Base-by-base conservation (phyloP, 768 basidiomycete genomes). In the Leccinum incarnatum region DNA sequence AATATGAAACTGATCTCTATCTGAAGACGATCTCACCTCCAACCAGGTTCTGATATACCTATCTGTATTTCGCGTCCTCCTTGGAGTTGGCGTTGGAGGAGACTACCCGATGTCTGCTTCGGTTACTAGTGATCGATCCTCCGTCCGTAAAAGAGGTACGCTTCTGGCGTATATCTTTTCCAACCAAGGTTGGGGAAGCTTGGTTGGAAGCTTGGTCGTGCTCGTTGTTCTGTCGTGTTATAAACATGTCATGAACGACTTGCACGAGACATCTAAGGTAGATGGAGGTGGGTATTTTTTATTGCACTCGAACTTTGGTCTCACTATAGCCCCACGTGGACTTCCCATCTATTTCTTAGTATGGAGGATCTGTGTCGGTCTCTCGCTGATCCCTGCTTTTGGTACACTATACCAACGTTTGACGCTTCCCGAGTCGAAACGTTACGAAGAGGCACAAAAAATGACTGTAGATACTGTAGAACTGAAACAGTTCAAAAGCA, bases 71-170 rank as follows among this genome's bases (percentile, higher is more conserved):
- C 86, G 91, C 12, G 86, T 91, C 54, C 65, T 92, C 7, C 82
- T 92, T 36, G 91, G 91, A 0, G 74, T 93, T 17, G 91, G 90
- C 23, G 84, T 92, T 1, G 91, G 89, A 15, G 90, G 87, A 2
- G 91, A 91, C 69, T 90, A 90, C 66, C 88, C 89, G 2, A 87
- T 91, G 88, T 84, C 81, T 11, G 88, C 89, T 0, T 82, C 82
- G 10, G 76, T 90, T 57, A 82, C 86, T 11, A 82, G 82, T 6
- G 89, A 92, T 64, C 80, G 87, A 14, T 79, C 88, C 6, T 81
- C 81, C 61, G 67, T 90, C 40, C 77, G 82, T 37, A 84, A 88
- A 52, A 81, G 88, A 15, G 90, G 90, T 0, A 86, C 86, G 0
- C 79, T 92, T 73, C 78, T 93, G n/a, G 78, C 85, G 21, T 89